phyloP scores from a whole-genome alignment of 1,139 yeast species.

The Pichiaceae sp. region DNA sequence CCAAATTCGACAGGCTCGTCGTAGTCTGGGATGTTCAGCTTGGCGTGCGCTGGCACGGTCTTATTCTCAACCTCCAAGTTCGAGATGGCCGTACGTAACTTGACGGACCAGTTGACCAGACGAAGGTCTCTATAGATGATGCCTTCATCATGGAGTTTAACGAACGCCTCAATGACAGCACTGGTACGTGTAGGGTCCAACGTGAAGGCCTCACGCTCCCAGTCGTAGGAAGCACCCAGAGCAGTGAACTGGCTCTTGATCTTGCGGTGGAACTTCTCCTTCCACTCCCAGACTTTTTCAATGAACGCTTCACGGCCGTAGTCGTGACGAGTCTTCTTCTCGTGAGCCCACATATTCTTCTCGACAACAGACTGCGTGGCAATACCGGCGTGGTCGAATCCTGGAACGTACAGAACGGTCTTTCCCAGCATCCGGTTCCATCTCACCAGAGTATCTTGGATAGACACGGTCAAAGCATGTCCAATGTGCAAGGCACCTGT shows the following conservation, averaged over 20 bases:
- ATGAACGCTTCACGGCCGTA: constrained; percentile 87
- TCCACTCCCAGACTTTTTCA: constrained; percentile 96
- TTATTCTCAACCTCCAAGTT: constrained; percentile 94
- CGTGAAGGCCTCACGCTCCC: constrained; percentile 92
- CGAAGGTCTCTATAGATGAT: constrained; percentile 90
- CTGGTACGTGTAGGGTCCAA: constrained; percentile 69
- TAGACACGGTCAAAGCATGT: constrained; percentile 91
- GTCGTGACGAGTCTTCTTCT: constrained; percentile 88
- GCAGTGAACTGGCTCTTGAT: constrained; percentile 79
- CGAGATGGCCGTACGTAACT: constrained; percentile 89
- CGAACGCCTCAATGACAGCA: constrained; percentile 89
- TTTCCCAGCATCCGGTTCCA: constrained; percentile 97
- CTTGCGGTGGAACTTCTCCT: constrained; percentile 81
- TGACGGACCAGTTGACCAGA: constrained; percentile 94
- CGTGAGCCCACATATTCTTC: constrained; percentile 86
- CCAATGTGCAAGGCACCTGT: constrained; percentile 99
- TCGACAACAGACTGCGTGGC: constrained; percentile 98
- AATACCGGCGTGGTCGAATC: constrained; percentile 98
- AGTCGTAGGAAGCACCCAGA: constrained; percentile 95
- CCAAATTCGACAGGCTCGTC: constrained; percentile 91
- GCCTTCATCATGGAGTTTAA: constrained; percentile 87
- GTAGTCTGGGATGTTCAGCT: constrained; percentile 81
- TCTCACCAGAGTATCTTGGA: constrained; percentile 89
- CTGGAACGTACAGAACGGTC: constrained; percentile 88
- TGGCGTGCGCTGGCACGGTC: constrained; percentile 74